phyloP scores from a whole-genome alignment of 176 grass and related monocot species.

The Lolium rigidum region DNA sequence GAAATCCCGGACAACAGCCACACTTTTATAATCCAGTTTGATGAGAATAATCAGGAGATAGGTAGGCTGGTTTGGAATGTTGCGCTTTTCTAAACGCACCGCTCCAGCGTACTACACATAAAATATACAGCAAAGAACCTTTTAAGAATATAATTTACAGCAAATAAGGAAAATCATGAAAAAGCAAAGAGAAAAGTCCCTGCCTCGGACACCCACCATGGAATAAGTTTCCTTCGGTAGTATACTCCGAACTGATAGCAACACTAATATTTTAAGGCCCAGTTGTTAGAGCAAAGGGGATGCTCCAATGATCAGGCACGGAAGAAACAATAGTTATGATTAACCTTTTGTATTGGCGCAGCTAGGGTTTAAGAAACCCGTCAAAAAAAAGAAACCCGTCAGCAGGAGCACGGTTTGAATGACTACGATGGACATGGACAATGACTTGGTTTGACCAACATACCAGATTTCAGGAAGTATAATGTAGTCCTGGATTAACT shows the following conservation, averaged over 20 bases:
- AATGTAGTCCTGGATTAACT: no score
- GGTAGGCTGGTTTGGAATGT: constrained; percentile 25
- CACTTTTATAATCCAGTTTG: background rate
- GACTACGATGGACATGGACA: background rate
- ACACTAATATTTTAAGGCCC: background rate
- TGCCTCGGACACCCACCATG: background rate
- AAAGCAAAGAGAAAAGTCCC: background rate
- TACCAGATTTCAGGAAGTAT: no score
- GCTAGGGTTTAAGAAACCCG: background rate
- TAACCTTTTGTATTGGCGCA: background rate
- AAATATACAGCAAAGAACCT: no score
- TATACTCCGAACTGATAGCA: background rate
- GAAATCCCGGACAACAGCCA: background rate
- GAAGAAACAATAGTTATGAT: background rate
- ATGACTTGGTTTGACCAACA: constrained; percentile 25
- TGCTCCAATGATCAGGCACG: background rate
- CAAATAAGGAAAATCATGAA: background rate
- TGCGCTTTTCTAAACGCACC: background rate
- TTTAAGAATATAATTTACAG: background rate
- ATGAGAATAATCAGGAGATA: background rate
- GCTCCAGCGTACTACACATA: background rate
- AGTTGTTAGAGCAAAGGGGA: background rate
- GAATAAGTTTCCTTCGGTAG: background rate
- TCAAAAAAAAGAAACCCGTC: background rate
- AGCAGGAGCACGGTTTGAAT: background rate